These are phyloP conservation scores for Beauveria bassiana DNA, from an alignment of 2,329 filamentous ascomycete species.

Conservation along the genomic window DNA sequence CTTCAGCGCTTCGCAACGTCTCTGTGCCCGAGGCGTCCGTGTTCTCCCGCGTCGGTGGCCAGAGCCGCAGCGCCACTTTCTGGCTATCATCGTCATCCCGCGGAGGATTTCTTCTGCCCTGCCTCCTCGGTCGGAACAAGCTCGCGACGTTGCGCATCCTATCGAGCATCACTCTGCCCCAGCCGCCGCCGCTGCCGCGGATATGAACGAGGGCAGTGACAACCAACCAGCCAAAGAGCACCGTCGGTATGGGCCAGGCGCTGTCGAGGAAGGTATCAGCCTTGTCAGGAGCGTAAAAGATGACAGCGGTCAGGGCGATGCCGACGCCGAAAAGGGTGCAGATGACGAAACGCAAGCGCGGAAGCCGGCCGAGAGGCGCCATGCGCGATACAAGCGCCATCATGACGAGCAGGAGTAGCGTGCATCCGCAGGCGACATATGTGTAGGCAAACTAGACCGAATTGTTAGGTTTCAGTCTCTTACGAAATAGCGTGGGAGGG, in stretches of 20 bases:
- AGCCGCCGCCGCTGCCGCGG: conserved; percentile 17
- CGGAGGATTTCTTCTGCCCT: not conserved
- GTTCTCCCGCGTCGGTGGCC: not conserved
- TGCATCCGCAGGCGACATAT: conserved; percentile 25
- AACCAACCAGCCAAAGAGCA: conserved; percentile 26
- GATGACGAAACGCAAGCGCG: conserved; percentile 22
- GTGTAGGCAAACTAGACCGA: conserved; percentile 26
- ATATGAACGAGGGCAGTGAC: conserved; percentile 27
- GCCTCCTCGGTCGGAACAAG: not conserved
- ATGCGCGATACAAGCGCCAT: conserved; percentile 25
- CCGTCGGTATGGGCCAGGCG: conserved; percentile 26
- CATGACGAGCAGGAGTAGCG: conserved; percentile 24
- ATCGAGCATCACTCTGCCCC: conserved; percentile 11
- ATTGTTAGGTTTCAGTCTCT: not conserved
- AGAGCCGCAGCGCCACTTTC: not conserved
- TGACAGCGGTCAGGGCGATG: conserved; percentile 20
- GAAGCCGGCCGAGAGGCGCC: conserved; percentile 25
- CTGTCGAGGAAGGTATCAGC: conserved; percentile 18
- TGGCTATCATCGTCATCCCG: not conserved
- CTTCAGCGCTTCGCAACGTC: not conserved
- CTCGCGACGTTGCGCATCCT: not conserved
- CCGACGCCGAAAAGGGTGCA: conserved; percentile 23
- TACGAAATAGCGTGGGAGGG: not conserved
- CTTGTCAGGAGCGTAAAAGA: conserved; percentile 17
- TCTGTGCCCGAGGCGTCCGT: not conserved